These are phyloP conservation scores for Acer campestre DNA, from an alignment of 345 rosid genomes.

Conservation along the genomic window DNA sequence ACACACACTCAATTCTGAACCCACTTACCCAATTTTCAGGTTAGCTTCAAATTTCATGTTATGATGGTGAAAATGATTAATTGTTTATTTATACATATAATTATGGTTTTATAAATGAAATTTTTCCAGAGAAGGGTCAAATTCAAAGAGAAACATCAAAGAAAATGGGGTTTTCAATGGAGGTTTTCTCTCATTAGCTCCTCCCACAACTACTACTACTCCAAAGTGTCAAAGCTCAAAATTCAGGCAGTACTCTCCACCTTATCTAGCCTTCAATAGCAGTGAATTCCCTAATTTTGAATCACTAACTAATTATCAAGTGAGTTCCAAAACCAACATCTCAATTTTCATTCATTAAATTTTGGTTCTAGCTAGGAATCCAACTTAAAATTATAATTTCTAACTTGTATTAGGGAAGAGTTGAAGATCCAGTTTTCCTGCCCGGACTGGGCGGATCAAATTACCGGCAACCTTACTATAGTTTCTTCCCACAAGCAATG, in stretches of 20 bases:
- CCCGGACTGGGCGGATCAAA: conserved; percentile 21
- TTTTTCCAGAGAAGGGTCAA: conserved; percentile 36
- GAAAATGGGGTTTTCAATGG: conserved; percentile 28
- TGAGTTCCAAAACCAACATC: conserved; percentile 29
- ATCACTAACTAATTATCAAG: conserved; percentile 35
- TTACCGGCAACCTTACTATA: conserved; percentile 37
- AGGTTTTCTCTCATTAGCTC: conserved; percentile 53
- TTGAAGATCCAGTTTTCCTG: conserved; percentile 23
- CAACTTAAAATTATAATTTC: too few relatives aligned
- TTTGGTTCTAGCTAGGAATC: not conserved
- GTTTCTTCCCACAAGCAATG: conserved; percentile 43
- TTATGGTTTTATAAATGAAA: not conserved
- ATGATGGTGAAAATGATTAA: not conserved
- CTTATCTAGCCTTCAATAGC: conserved; percentile 24
- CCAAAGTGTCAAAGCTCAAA: conserved; percentile 26
- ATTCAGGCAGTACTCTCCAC: conserved; percentile 17
- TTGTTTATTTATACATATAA: not conserved
- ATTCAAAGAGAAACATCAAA: conserved; percentile 27
- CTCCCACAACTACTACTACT: conserved; percentile 32
- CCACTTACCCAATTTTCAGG: conserved; percentile 37
- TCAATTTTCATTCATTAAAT: not conserved
- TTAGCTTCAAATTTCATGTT: conserved; percentile 13
- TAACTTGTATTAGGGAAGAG: conserved; percentile 27
- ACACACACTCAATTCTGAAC: conserved; percentile 16
- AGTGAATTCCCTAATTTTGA: conserved; percentile 33